Evolutionary conservation across 805 yeast genomes (phyloP).

Genomic region (Candida peoriensis): DNA sequence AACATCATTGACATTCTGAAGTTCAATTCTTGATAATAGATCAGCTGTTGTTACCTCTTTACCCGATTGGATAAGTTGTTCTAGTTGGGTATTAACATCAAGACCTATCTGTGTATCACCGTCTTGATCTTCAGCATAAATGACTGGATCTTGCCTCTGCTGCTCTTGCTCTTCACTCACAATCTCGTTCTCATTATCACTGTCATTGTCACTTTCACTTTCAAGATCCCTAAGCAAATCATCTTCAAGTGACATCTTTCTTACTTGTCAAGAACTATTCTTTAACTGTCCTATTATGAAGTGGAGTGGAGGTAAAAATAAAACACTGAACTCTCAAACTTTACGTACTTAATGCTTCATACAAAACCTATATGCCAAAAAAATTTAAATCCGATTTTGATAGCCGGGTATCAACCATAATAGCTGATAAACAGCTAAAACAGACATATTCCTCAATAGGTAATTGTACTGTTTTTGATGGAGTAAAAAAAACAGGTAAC

Average conservation of each 20-base stretch:
- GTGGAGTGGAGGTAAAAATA: no score
- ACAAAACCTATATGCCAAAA: no score
- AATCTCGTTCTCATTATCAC: slow-evolving; percentile 5
- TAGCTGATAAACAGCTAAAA: no score
- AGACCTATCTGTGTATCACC: slow-evolving; percentile 6
- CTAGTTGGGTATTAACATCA: background rate
- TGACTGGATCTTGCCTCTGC: background rate
- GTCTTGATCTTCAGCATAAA: slow-evolving; percentile 3
- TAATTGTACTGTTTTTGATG: no score
- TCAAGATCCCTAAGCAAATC: slow-evolving; percentile 31
- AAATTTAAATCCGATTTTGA: no score
- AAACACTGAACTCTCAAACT: no score
- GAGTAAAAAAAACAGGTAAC: no score
- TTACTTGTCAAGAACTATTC: no score
- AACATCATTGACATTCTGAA: slow-evolving; percentile 13
- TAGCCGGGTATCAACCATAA: no score
- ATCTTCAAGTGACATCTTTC: slow-evolving; percentile 17
- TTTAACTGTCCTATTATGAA: no score
- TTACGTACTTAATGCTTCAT: no score
- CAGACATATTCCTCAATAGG: no score
- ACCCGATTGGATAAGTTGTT: slow-evolving; percentile 7
- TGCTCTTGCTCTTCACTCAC: slow-evolving; percentile 7
- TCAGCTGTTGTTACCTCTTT: slow-evolving; percentile 12
- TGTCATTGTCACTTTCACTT: slow-evolving; percentile 21
- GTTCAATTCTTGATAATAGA: slow-evolving; percentile 5